These are phyloP conservation scores for Sequoia sempervirens DNA, from an alignment of 75 land plant genomes.

Conservation along the genomic window DNA sequence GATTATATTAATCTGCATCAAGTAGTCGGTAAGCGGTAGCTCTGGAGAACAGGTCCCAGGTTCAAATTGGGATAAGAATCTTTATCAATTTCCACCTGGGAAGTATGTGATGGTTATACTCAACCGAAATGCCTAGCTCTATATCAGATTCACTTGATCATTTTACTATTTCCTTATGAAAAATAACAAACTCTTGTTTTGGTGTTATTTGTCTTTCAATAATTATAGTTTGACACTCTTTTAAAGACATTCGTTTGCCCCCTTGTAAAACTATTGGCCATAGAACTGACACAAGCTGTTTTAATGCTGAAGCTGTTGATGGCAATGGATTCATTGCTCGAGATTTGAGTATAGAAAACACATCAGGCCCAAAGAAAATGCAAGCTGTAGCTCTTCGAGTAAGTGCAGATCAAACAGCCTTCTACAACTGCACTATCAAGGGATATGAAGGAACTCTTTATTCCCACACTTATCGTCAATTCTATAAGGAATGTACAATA, in stretches of 20 bases:
- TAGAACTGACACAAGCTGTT: constrained; percentile 7
- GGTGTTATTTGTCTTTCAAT: neutral
- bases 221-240: neutral
- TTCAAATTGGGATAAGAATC: no score
- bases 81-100: no score
- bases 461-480: constrained; percentile 23
- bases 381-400: constrained; percentile 42
- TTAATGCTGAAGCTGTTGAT: neutral
- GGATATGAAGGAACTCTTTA: constrained; percentile 24
- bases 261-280: constrained; percentile 2
- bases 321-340: constrained; percentile 10
- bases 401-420: constrained; percentile 18
- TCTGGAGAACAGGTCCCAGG: no score
- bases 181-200: neutral
- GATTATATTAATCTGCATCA: neutral
- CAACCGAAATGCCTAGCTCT: neutral
- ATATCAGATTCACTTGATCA: neutral
- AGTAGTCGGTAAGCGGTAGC: neutral
- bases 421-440: constrained; percentile 19
- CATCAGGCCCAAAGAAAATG: constrained; percentile 24
- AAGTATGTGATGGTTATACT: no score
- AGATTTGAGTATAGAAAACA: constrained; percentile 8
- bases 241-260: neutral
- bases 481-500: constrained; percentile 22
- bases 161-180: neutral